Evolutionary conservation across 2,329 filamentous ascomycete species (phyloP), one percentile per base, ranked within the genome.

Genomic region (Talaromyces albobiverticillius): DNA sequence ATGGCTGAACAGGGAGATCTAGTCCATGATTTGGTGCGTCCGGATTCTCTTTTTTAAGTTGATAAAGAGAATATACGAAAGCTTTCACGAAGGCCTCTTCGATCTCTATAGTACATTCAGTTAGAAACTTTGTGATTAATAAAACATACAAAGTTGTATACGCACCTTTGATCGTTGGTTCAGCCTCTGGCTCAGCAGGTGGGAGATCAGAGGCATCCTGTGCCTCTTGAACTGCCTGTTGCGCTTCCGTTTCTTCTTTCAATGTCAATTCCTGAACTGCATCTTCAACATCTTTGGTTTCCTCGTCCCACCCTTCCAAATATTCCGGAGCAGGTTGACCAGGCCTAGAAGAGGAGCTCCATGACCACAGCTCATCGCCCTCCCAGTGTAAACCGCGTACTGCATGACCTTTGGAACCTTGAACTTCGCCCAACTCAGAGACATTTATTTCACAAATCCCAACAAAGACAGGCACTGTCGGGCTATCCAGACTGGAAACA

Each of bases 281-380:
- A 53, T 62, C 62, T 14, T 67, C 60, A 5, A 62, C 58, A 16
- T 62, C 62, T 3, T 58, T 59, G 8, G 64, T 63, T n/a, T 67
- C 63, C 14, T 65, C 62, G 32, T 73, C 70, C 74, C 77, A 87
- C 0, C 78, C 82, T 16, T 79, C 71, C 14, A 86, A 63, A 11
- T 76, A 69, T 25, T 78, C 77, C 1, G 84, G 84, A 11, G 80
- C 72, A 14, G 76, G 69, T 36, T 71, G 70, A 9, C 82, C 84
- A 16, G 79, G 75, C 55, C 75, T 79, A 4, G 78, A 81, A 25
- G 72, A 74, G 29, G 77, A 73, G 61, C 79, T 84, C 81, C 82
- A 86, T 4, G 75, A 74, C 83, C 84, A 88, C n/a, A 87, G 64
- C 69, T 88, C 85, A 69, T 88, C 85, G 1, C 85, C 84, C 57